A percentile compares a stretch with the other conserved stretches of the same genome.
Conservation (phyloP, 2,329 filamentous ascomycete genomes). For the Colletotrichum orchidophilum region DNA sequence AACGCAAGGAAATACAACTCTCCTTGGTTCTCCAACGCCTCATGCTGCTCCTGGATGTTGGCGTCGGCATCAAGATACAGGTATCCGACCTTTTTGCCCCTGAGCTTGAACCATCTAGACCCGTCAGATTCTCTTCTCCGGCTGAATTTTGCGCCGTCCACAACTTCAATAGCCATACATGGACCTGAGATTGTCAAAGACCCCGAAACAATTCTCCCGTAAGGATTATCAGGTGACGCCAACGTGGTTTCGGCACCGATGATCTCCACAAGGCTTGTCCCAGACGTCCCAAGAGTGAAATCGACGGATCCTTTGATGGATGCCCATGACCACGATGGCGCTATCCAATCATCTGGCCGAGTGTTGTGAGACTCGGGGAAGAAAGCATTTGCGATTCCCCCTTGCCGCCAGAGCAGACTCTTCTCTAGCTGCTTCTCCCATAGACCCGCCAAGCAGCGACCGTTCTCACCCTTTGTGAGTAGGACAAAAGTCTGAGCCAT, state of each 20-base stretch:
- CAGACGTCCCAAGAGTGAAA: background rate
- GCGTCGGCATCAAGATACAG: background rate
- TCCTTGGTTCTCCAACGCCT: background rate
- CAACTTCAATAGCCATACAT: background rate
- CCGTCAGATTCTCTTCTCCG: background rate
- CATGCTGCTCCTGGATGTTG: background rate
- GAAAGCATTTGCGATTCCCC: background rate
- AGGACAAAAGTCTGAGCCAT: background rate
- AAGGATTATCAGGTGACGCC: background rate
- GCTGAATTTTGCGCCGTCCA: too few species aligned
- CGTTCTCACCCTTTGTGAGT: background rate
- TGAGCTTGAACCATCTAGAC: background rate
- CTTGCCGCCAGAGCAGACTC: background rate
- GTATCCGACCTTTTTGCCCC: background rate
- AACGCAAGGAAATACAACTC: background rate
- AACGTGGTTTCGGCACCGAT: background rate
- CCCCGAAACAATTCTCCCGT: background rate
- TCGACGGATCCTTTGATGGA: background rate
- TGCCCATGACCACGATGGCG: background rate
- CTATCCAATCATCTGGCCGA: background rate
- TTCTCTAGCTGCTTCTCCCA: background rate
- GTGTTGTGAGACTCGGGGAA: background rate
- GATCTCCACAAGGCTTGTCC: background rate
- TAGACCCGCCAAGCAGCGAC: background rate
- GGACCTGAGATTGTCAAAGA: background rate